A percentile compares a stretch with the other conserved stretches of the same genome.
Evolutionary conservation across 2,329 filamentous ascomycete species (phyloP).

Genomic region (Pseudogymnoascus sp.): DNA sequence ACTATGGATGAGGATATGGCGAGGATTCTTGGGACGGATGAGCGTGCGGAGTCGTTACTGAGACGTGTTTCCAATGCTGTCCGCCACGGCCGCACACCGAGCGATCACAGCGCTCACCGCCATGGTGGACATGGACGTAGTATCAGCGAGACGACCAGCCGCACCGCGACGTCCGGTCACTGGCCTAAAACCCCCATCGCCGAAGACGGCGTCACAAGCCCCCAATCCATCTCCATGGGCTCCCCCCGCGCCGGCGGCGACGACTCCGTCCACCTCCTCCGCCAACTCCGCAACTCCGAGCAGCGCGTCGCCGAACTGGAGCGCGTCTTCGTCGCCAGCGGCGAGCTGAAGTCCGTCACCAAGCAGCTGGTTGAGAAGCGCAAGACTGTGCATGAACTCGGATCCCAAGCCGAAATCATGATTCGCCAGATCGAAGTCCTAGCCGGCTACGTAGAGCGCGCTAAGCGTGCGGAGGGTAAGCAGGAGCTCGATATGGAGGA

Average conservation of each 20-base stretch:
- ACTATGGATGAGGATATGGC: conserved; percentile 95
- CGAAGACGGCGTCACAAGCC: conserved; percentile 61
- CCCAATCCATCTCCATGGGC: conserved; percentile 55
- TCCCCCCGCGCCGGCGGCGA: conserved; percentile 52
- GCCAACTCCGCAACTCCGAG: conserved; percentile 72
- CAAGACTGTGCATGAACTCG: conserved; percentile 88
- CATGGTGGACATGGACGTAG: conserved; percentile 46
- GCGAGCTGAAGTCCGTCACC: conserved; percentile 53
- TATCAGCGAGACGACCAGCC: conserved; percentile 59
- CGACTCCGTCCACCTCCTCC: conserved; percentile 59
- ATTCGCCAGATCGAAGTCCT: conserved; percentile 85
- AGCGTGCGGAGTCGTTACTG: conserved; percentile 69
- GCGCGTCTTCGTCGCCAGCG: conserved; percentile 58
- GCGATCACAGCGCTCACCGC: conserved; percentile 45
- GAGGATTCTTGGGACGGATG: conserved; percentile 70
- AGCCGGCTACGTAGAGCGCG: conserved; percentile 77
- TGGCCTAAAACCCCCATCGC: conserved; percentile 60
- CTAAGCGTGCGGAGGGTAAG: conserved; percentile 79
- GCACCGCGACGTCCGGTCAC: conserved; percentile 53
- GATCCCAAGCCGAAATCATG: conserved; percentile 92
- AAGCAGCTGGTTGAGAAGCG: conserved; percentile 85
- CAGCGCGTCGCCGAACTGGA: conserved; percentile 81
- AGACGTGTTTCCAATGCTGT: conserved; percentile 88
- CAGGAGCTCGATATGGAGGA: conserved; percentile 71
- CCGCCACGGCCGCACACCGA: conserved; percentile 83